Evolutionary conservation across 495 filamentous ascomycete species (phyloP).

Genomic region (Beverwykella pulmonaria): DNA sequence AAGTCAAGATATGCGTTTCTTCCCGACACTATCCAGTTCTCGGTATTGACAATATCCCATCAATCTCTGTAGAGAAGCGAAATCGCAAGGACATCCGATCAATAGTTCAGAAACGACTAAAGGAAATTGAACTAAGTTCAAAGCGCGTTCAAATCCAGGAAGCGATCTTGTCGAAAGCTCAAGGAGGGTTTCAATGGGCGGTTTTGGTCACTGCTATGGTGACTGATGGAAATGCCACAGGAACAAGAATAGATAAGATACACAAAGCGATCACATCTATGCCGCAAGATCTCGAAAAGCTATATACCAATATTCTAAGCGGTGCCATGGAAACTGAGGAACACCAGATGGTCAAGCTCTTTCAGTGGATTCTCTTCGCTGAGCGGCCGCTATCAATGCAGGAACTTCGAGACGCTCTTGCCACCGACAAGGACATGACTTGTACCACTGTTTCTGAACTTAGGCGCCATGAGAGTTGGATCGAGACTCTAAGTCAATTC

Average conservation of each 20-base stretch:
- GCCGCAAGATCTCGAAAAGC: not conserved
- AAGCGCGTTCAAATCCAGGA: conserved; percentile 3
- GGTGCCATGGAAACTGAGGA: not conserved
- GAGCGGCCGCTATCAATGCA: conserved; percentile 7
- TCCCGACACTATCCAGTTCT: too few relatives aligned
- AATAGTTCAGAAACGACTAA: not conserved
- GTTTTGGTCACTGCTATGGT: conserved; percentile 4
- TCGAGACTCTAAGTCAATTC: not conserved
- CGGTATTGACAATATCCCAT: too few relatives aligned
- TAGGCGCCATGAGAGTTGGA: conserved; percentile 2
- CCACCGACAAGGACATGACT: conserved; percentile 15
- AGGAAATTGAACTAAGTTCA: not conserved
- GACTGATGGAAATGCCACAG: not conserved
- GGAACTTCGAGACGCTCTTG: conserved; percentile 20
- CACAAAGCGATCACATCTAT: conserved; percentile 3
- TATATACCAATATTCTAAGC: conserved; percentile 4
- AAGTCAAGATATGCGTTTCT: too few relatives aligned
- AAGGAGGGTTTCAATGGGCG: conserved; percentile 14
- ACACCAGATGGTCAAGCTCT: conserved; percentile 12
- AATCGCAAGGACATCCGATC: too few relatives aligned
- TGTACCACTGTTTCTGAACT: not conserved
- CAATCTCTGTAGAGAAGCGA: too few relatives aligned
- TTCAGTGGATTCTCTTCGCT: conserved; percentile 14
- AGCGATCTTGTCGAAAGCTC: conserved; percentile 4
- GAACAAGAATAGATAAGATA: conserved; percentile 7